Percentiles rank a stretch among this genome's conserved stretches.
phyloP scores from a whole-genome alignment of 331 rosid genomes.

The Telfairia occidentalis region DNA sequence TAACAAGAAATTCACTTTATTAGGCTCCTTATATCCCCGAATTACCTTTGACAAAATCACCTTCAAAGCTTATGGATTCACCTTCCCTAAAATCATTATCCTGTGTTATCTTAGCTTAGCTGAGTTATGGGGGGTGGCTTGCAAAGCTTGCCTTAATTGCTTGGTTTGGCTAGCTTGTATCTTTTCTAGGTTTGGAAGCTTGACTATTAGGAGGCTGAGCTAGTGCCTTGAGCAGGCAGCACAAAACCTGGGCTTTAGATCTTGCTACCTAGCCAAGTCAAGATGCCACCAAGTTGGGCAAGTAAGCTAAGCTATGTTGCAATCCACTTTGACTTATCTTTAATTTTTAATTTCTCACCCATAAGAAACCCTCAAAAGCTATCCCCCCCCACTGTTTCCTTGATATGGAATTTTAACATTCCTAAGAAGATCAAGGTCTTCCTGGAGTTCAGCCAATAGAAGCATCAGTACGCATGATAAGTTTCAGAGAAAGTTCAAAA shows the following conservation, averaged over 20 bases:
- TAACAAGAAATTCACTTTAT: background rate
- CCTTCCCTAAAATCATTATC: no score
- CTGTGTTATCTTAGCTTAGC: background rate
- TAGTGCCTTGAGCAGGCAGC: background rate
- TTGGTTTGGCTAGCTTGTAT: background rate
- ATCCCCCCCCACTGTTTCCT: no score
- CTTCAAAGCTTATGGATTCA: background rate
- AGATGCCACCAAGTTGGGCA: background rate
- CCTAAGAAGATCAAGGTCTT: no score
- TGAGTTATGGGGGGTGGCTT: background rate
- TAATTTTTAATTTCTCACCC: background rate
- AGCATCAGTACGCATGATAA: no score
- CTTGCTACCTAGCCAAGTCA: background rate
- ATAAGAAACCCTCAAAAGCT: no score
- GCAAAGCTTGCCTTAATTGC: background rate
- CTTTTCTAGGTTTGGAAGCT: background rate
- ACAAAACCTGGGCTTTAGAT: background rate
- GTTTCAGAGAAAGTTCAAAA: no score
- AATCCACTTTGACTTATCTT: background rate
- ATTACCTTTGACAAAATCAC: background rate
- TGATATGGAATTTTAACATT: no score
- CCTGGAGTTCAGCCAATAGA: no score
- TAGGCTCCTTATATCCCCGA: background rate
- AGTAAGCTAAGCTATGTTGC: background rate
- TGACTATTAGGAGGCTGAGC: background rate